A percentile compares a stretch with the other conserved stretches of the same genome.
Evolutionary conservation across 139 green algal genomes (phyloP).

Genomic region (Micromonas pusilla): DNA sequence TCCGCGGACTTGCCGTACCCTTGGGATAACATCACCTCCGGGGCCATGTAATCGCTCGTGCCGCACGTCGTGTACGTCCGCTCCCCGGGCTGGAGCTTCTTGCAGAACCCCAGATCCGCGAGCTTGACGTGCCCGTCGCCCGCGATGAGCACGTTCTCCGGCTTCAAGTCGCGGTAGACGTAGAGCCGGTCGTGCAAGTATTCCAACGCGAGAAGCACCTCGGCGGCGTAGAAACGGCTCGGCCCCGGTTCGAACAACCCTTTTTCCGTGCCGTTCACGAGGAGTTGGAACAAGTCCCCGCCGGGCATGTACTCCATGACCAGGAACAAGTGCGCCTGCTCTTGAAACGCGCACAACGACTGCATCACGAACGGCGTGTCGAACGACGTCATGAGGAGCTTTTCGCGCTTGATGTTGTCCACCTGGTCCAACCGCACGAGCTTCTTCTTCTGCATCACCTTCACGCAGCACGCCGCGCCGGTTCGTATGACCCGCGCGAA

Average conservation of each 20-base stretch:
- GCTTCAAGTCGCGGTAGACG: constrained; percentile 34
- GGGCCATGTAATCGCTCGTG: constrained; percentile 70
- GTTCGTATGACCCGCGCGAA: not conserved
- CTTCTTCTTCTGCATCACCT: constrained; percentile 20
- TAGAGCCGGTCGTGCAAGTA: constrained; percentile 30
- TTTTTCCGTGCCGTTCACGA: constrained; percentile 9
- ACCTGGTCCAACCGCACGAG: constrained; percentile 15
- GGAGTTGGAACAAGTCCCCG: constrained; percentile 24
- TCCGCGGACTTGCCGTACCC: constrained; percentile 65
- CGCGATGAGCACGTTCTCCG: constrained; percentile 72
- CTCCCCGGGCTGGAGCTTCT: constrained; percentile 52
- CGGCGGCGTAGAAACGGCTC: constrained; percentile 30
- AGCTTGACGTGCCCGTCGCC: constrained; percentile 70
- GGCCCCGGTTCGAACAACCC: not conserved
- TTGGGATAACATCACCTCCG: constrained; percentile 67
- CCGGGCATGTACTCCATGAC: constrained; percentile 14
- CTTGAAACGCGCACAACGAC: constrained; percentile 26
- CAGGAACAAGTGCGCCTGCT: not conserved
- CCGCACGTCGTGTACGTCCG: constrained; percentile 75
- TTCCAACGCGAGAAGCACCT: constrained; percentile 30
- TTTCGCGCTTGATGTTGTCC: constrained; percentile 13
- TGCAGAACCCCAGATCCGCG: constrained; percentile 76
- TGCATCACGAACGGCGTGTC: constrained; percentile 14
- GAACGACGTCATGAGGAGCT: not conserved
- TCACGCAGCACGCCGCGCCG: constrained; percentile 2